phyloP scores from a whole-genome alignment of 2,329 filamentous ascomycete genomes.

The Penicillium thymicola region DNA sequence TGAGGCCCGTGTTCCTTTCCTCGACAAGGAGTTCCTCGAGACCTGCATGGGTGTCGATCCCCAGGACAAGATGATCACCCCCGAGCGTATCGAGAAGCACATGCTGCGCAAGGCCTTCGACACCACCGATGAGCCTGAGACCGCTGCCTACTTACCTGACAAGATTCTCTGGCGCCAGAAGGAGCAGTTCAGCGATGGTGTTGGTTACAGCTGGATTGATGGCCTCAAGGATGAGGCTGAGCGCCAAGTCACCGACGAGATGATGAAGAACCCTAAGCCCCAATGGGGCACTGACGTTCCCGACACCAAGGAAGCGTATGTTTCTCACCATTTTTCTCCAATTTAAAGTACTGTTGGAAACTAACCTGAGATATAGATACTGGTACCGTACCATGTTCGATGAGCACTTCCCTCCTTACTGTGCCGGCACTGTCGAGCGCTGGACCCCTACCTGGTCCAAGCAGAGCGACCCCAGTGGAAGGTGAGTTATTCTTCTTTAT shows the following conservation, averaged over 20 bases:
- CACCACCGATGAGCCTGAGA: constrained; percentile 77
- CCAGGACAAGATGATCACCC: constrained; percentile 90
- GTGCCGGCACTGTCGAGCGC: constrained; percentile 87
- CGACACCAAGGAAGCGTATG: constrained; percentile 91
- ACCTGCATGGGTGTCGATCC: constrained; percentile 91
- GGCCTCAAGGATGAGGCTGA: constrained; percentile 93
- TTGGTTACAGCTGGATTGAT: constrained; percentile 99
- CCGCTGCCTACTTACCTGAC: constrained; percentile 84
- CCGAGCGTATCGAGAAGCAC: constrained; percentile 91
- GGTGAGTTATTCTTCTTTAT: constrained; percentile 51
- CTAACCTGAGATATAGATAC: constrained; percentile 55
- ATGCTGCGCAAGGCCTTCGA: constrained; percentile 97
- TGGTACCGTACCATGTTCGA: constrained; percentile 99
- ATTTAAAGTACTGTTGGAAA: not conserved
- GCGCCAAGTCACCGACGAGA: constrained; percentile 85
- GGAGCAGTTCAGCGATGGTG: constrained; percentile 98
- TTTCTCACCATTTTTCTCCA: constrained; percentile 17
- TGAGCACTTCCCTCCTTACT: constrained; percentile 92
- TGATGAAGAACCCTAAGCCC: constrained; percentile 96
- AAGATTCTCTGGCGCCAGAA: constrained; percentile 98
- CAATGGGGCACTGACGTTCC: constrained; percentile 93
- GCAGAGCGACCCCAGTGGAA: constrained; percentile 90
- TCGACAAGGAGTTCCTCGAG: constrained; percentile 97
- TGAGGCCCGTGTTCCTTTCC: constrained; percentile 94
- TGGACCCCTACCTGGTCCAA: constrained; percentile 98